These are phyloP conservation scores for Auricularia cornea DNA, from an alignment of 768 basidiomycete genomes.

Conservation along the genomic window DNA sequence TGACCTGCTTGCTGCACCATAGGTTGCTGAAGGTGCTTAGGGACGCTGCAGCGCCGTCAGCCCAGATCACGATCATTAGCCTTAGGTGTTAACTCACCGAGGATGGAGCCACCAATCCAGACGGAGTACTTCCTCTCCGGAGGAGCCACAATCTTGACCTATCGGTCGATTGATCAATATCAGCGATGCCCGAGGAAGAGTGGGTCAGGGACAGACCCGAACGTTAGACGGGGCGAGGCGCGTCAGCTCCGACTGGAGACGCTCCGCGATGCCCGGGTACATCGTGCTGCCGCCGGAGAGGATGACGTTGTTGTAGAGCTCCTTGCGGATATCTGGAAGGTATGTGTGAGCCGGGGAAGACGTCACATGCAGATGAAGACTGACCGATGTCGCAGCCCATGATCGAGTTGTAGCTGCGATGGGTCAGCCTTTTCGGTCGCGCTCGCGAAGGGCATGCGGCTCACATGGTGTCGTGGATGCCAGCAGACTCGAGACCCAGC, in stretches of 20 bases:
- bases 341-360: neutral
- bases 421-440: too few relatives aligned
- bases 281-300: slow-evolving; percentile 1
- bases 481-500: slow-evolving; percentile 39
- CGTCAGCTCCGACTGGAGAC: neutral
- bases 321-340: neutral
- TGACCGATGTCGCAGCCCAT: slow-evolving; percentile 3
- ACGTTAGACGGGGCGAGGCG: neutral
- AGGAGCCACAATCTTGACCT: slow-evolving; percentile 40
- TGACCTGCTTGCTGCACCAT: slow-evolving; percentile 34
- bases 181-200: neutral
- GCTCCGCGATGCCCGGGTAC: neutral
- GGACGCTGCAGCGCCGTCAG: slow-evolving; percentile 30
- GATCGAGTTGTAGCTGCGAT: slow-evolving; percentile 6
- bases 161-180: too few relatives aligned
- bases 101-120: slow-evolving; percentile 31
- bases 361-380: too few relatives aligned
- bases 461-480: slow-evolving; percentile 43
- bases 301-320: slow-evolving; percentile 4
- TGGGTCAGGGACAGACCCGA: slow-evolving; percentile 21
- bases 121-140: slow-evolving; percentile 47
- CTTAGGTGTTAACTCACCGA: slow-evolving; percentile 8
- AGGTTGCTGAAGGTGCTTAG: slow-evolving; percentile 47
- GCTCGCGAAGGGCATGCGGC: slow-evolving; percentile 1
- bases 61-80: neutral